Evolutionary conservation across 2,329 filamentous ascomycete species (phyloP), one percentile per base, ranked within the genome.

Genomic region (Fusarium fracticaudum): DNA sequence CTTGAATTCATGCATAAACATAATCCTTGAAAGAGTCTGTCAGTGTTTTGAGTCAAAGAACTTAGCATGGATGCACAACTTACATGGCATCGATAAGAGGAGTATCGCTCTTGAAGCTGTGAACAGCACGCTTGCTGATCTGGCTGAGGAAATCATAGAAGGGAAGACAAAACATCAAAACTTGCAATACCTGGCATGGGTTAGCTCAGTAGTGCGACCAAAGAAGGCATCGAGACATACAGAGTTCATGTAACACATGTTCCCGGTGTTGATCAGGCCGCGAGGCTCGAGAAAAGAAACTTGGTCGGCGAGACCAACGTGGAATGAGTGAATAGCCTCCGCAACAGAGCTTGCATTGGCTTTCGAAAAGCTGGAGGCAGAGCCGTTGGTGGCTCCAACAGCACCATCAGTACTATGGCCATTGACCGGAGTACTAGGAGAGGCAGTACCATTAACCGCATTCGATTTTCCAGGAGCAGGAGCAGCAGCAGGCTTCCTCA

Each of bases 231-330:
- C 12, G 8, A 12, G 37, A 85, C 94, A 85, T 88, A 98, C 96
- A 73, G 96, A 98, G 86, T 98, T 99, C 96, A 99, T 98, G 85
- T 99, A 99, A 84, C 96, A 99, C 94, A 98, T 97, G 81, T 99
- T 98, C 57, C 96, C 96, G 45, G 96, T 97, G 84, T 99, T 99
- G 76, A 98, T 93, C 79, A 99, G 89, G 55, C 96, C 96, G 75
- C 96, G 91, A 58, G 96, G 96, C 84, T 98, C 94, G 58, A 99
- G 88, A 79, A 98, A 98, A 24, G 93, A 87, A 75, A 96, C 86
- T 78, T 92, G 94, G 38, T 89, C 85, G 43, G 88, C 87, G 43
- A 87, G 86, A 65, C 90, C 88, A 31, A 95, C 91, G 60, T 89
- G 89, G 81, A 95, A 96, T 35, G 90, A 89, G 57, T 88, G 88